Evolutionary conservation across 768 basidiomycete genomes (phyloP).

Genomic region (Tricholomella constricta): DNA sequence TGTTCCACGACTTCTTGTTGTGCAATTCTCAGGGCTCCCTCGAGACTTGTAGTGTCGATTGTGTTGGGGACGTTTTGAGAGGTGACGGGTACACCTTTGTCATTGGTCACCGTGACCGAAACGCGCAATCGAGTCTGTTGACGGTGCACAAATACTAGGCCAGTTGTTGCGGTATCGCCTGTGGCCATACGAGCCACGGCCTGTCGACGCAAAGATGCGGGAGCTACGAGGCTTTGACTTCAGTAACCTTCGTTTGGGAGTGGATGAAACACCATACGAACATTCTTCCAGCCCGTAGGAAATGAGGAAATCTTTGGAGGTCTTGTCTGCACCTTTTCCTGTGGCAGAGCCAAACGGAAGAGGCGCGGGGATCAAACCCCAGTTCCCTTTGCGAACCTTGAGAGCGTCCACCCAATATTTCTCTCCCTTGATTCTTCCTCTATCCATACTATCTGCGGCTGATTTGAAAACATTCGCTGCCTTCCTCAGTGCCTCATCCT

Average conservation of each 20-base stretch:
- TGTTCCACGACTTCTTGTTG: slow-evolving; percentile 78
- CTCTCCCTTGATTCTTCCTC: slow-evolving; percentile 60
- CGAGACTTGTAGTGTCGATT: slow-evolving; percentile 40
- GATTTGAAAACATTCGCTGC: slow-evolving; percentile 71
- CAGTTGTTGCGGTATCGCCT: slow-evolving; percentile 40
- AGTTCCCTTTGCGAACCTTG: slow-evolving; percentile 73
- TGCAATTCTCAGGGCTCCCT: slow-evolving; percentile 54
- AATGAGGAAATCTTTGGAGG: slow-evolving; percentile 79
- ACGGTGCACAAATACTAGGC: slow-evolving; percentile 65
- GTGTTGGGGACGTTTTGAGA: slow-evolving; percentile 39
- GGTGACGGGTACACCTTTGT: slow-evolving; percentile 32
- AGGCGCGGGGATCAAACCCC: slow-evolving; percentile 80
- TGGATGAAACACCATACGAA: slow-evolving; percentile 38
- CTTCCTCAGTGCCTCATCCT: slow-evolving; percentile 77
- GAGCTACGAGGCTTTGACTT: slow-evolving; percentile 45
- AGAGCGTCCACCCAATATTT: slow-evolving; percentile 84
- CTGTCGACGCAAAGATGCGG: slow-evolving; percentile 59
- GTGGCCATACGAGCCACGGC: slow-evolving; percentile 72
- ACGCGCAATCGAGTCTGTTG: slow-evolving; percentile 64
- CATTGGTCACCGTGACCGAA: slow-evolving; percentile 43
- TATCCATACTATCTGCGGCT: slow-evolving; percentile 71
- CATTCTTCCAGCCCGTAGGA: slow-evolving; percentile 84
- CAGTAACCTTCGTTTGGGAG: neutral
- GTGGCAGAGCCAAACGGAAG: slow-evolving; percentile 68
- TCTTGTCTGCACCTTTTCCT: slow-evolving; percentile 78